phyloP scores from a whole-genome alignment of 2,329 filamentous ascomycete genomes.

The Aspergillus melleus region DNA sequence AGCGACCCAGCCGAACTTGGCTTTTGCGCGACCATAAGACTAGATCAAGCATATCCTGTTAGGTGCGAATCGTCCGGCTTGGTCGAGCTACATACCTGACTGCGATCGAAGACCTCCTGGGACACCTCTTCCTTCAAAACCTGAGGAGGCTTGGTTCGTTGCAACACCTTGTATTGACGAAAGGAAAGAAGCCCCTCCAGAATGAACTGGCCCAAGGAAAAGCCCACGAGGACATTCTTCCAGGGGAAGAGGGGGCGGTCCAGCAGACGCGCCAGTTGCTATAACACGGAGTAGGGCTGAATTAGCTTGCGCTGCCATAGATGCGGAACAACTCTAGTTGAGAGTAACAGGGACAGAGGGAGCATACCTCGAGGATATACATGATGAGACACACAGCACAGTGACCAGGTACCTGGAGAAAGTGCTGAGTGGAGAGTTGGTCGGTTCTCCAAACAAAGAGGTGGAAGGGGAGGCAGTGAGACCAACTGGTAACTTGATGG shows the following conservation, averaged over 20 bases:
- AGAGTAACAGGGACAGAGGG: background rate
- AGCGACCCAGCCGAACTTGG: constrained; percentile 79
- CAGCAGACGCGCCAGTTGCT: constrained; percentile 77
- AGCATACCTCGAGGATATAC: constrained; percentile 39
- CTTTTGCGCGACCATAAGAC: constrained; percentile 94
- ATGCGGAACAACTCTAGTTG: background rate
- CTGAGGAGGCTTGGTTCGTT: constrained; percentile 76
- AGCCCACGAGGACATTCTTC: constrained; percentile 94
- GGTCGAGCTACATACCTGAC: constrained; percentile 58
- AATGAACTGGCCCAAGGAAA: constrained; percentile 86
- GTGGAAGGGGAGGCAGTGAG: background rate
- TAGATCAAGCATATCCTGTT: constrained; percentile 27
- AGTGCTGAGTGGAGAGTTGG: constrained; percentile 9
- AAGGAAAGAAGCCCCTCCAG: constrained; percentile 87
- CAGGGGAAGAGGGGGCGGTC: constrained; percentile 93
- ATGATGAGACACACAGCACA: constrained; percentile 25
- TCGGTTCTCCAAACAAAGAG: background rate
- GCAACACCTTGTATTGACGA: constrained; percentile 85
- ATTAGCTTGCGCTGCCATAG: background rate
- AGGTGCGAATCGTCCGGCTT: background rate
- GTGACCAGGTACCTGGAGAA: constrained; percentile 11
- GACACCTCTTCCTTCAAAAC: constrained; percentile 86
- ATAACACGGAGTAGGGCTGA: background rate
- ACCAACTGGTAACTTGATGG: background rate
- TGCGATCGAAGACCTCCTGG: constrained; percentile 89